Evolutionary conservation across 305 asterid species (phyloP).

Genomic region (Rubia peregrina): DNA sequence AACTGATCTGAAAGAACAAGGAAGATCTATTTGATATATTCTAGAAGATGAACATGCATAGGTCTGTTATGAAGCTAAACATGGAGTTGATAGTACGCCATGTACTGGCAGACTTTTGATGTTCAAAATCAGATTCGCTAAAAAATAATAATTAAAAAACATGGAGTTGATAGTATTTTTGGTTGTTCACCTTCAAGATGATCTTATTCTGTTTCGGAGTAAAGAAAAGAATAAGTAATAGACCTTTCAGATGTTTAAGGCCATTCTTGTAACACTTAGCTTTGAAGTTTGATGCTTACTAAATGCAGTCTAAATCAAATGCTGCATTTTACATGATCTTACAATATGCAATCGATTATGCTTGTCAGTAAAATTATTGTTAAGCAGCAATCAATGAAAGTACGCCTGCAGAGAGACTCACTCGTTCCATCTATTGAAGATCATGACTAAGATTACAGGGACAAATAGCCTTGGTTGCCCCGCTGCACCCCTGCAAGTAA

Average conservation of each 20-base stretch:
- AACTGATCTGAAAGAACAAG: background rate
- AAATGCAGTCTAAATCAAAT: slow-evolving; percentile 3
- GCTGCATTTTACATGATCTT: background rate
- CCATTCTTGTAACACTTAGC: background rate
- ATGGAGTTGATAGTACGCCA: background rate
- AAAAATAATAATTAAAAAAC: too few species aligned
- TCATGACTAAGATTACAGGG: slow-evolving; percentile 82
- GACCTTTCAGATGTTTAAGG: background rate
- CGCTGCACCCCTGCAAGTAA: slow-evolving; percentile 64
- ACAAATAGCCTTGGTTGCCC: slow-evolving; percentile 86
- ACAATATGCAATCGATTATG: background rate
- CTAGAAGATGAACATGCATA: background rate
- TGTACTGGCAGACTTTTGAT: too few species aligned
- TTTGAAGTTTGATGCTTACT: background rate
- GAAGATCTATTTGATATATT: background rate
- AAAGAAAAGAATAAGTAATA: background rate
- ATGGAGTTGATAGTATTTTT: background rate
- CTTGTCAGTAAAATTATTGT: background rate
- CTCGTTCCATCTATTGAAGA: slow-evolving; percentile 87
- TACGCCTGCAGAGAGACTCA: slow-evolving; percentile 24
- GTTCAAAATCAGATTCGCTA: too few species aligned
- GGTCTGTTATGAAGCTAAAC: background rate
- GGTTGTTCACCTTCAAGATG: background rate
- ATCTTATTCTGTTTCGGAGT: background rate
- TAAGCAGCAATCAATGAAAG: background rate